Conservation (phyloP, 331 rosid genomes). For the Acacia pycnantha region DNA sequence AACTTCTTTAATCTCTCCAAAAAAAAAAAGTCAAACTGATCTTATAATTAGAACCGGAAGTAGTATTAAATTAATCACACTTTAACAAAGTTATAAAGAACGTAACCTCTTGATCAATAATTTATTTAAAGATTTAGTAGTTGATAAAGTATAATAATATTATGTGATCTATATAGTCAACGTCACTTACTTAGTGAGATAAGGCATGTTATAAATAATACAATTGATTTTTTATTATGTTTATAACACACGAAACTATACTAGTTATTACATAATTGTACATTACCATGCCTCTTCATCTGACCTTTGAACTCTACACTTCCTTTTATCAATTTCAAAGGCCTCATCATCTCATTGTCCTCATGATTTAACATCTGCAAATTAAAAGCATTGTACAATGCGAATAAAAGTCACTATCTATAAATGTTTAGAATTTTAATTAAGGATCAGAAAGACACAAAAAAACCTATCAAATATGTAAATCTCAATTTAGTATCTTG, state of each 20-base stretch:
- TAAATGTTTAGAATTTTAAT: not conserved
- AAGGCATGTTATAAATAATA: too few species aligned
- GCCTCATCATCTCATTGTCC: constrained; percentile 4
- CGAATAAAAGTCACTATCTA: not conserved
- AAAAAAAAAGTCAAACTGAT: too few species aligned
- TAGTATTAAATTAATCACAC: too few species aligned
- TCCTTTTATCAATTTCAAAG: not conserved
- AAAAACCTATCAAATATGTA: not conserved
- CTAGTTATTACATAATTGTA: not conserved
- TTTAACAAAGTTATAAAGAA: too few species aligned
- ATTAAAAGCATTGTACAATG: not conserved
- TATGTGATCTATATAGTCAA: too few species aligned
- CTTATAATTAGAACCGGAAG: too few species aligned
- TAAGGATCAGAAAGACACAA: not conserved
- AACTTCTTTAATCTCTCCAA: too few species aligned
- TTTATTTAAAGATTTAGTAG: too few species aligned
- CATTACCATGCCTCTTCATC: not conserved
- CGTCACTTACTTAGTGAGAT: too few species aligned
- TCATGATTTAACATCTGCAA: not conserved
- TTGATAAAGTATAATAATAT: too few species aligned
- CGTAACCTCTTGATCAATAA: too few species aligned
- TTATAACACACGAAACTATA: not conserved
- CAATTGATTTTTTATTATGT: too few species aligned
- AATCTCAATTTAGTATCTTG: not conserved
- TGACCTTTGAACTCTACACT: not conserved